Evolutionary conservation across 306 rosid genomes (phyloP).

Genomic region (Acacia acuminata): DNA sequence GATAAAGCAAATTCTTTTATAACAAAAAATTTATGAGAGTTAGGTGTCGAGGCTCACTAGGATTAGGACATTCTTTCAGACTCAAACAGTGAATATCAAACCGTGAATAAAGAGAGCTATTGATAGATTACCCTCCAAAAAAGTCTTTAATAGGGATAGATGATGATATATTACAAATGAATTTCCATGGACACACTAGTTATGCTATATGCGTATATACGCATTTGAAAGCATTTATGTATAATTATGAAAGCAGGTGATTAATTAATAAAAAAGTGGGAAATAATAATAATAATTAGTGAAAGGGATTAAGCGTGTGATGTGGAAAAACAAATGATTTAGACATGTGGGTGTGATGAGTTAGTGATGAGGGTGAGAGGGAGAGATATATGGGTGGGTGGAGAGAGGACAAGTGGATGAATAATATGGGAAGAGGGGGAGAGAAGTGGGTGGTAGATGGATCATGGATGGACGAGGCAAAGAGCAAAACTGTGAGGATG

Average conservation of each 20-base stretch:
- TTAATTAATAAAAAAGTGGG: neutral
- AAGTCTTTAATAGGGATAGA: too few relatives aligned
- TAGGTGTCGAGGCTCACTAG: too few relatives aligned
- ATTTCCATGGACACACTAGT: neutral
- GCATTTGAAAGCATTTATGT: neutral
- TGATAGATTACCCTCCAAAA: too few relatives aligned
- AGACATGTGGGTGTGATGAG: neutral
- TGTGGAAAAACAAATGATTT: neutral
- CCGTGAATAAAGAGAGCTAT: too few relatives aligned
- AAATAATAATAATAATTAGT: neutral
- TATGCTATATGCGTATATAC: too few relatives aligned
- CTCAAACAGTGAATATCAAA: too few relatives aligned
- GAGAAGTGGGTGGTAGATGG: conserved; percentile 38
- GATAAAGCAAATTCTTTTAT: too few relatives aligned
- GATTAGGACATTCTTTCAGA: too few relatives aligned
- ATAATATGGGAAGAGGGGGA: conserved; percentile 11
- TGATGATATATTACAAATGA: neutral
- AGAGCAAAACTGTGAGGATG: conserved; percentile 20
- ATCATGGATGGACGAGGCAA: conserved; percentile 21
- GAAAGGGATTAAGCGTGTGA: neutral
- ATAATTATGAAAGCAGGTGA: neutral
- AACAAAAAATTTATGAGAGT: too few relatives aligned
- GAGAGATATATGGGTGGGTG: neutral
- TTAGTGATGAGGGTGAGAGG: neutral
- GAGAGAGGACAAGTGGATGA: conserved; percentile 40